Evolutionary conservation across 495 filamentous ascomycete genomes (phyloP).

Genomic region (Ascobolus immersus): DNA sequence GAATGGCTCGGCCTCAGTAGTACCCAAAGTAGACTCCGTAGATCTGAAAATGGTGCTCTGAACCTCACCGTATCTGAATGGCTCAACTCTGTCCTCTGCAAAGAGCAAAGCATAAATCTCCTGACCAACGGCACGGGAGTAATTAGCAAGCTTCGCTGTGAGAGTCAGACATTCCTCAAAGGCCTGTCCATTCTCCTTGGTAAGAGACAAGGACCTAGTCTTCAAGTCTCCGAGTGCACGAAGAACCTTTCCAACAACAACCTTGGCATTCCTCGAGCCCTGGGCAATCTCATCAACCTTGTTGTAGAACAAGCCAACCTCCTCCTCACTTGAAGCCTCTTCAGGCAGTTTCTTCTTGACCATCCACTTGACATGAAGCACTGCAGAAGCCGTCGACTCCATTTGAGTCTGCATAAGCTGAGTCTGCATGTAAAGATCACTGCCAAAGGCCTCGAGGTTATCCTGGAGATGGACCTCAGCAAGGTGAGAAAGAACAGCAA

Average conservation of each 20-base stretch:
- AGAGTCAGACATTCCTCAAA: conserved; percentile 37
- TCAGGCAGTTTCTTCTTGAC: conserved; percentile 34
- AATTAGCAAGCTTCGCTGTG: conserved; percentile 38
- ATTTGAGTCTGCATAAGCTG: conserved; percentile 55
- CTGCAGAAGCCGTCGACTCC: conserved; percentile 45
- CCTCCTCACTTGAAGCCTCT: conserved; percentile 31
- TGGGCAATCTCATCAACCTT: conserved; percentile 46
- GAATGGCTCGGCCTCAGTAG: conserved; percentile 35
- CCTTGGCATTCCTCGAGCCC: conserved; percentile 59
- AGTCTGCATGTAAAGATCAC: conserved; percentile 47
- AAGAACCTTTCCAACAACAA: conserved; percentile 54
- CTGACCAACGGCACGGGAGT: conserved; percentile 40
- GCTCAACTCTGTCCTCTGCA: conserved; percentile 41
- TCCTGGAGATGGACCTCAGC: conserved; percentile 51
- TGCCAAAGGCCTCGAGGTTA: conserved; percentile 50
- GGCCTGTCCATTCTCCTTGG: conserved; percentile 25
- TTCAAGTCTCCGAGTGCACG: conserved; percentile 56
- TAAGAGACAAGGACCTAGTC: conserved; percentile 47
- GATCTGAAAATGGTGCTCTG: conserved; percentile 33
- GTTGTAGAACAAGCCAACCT: conserved; percentile 37
- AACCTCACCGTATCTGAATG: conserved; percentile 39
- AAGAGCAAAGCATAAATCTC: conserved; percentile 36
- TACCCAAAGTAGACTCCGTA: conserved; percentile 23
- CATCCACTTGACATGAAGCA: conserved; percentile 35
- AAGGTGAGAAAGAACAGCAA: conserved; percentile 65